Conservation (phyloP, 768 basidiomycete genomes). For the Suillus spraguei region DNA sequence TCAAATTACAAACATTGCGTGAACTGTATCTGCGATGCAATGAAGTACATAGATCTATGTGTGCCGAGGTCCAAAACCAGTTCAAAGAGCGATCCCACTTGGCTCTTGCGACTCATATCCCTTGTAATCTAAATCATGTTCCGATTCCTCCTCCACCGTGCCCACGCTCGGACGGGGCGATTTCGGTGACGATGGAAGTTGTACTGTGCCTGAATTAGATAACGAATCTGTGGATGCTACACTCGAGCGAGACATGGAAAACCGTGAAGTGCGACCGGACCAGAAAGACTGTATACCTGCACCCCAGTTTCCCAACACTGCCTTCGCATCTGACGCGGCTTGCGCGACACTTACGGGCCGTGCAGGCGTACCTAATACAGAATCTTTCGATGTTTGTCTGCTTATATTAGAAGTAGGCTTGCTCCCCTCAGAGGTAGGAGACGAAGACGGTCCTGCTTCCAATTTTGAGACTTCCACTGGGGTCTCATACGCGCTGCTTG, state of each 20-base stretch:
- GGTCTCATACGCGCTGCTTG: constrained; percentile 21
- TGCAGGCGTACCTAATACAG: constrained; percentile 15
- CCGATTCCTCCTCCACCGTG: constrained; percentile 30
- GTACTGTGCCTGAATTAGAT: constrained; percentile 16
- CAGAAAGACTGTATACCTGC: constrained; percentile 52
- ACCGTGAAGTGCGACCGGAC: constrained; percentile 40
- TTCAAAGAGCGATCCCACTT: constrained; percentile 35
- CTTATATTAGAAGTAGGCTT: constrained; percentile 20
- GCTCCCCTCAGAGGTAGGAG: constrained; percentile 14
- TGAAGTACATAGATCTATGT: not conserved
- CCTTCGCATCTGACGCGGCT: constrained; percentile 36
- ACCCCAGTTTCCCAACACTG: constrained; percentile 43
- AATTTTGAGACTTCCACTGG: constrained; percentile 34
- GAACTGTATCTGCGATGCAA: constrained; percentile 9
- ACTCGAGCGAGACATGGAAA: constrained; percentile 38
- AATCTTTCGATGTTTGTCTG: constrained; percentile 31
- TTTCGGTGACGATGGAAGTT: constrained; percentile 12
- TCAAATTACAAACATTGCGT: constrained; percentile 9
- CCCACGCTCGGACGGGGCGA: constrained; percentile 23
- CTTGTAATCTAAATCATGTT: constrained; percentile 20
- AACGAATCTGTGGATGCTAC: constrained; percentile 26
- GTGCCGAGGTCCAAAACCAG: not conserved
- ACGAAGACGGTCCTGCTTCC: constrained; percentile 25
- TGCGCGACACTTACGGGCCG: constrained; percentile 33
- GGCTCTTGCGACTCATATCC: constrained; percentile 20